Percentiles rank a stretch among this genome's conserved stretches.
These are phyloP conservation scores for Blastobotrys parvus DNA, from an alignment of 805 yeast genomes.

Conservation along the genomic window DNA sequence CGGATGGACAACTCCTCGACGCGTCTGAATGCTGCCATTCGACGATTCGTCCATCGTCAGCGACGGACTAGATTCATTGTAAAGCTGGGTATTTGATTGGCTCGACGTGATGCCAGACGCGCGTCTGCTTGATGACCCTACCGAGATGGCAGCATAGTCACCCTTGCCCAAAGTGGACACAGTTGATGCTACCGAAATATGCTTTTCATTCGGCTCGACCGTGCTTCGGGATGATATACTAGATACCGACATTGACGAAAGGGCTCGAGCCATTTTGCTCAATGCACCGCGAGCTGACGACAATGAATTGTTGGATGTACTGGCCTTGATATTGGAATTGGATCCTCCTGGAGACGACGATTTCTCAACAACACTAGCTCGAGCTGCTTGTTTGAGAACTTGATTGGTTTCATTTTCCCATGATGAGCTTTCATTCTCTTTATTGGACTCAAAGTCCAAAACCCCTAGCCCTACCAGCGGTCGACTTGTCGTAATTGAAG, in stretches of 20 bases:
- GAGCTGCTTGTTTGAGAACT: slow-evolving; percentile 11
- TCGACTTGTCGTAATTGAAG: background rate
- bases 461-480: slow-evolving; percentile 12
- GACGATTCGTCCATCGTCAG: background rate
- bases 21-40: no score
- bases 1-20: no score
- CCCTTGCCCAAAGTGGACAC: background rate
- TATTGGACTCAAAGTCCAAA: slow-evolving; percentile 8
- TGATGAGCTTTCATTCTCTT: slow-evolving; percentile 8
- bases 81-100: background rate
- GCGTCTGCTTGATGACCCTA: background rate
- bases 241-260: slow-evolving; percentile 2
- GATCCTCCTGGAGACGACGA: background rate
- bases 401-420: slow-evolving; percentile 17
- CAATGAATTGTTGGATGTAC: background rate
- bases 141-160: background rate
- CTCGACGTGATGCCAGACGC: background rate
- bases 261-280: background rate
- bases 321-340: background rate
- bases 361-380: no score
- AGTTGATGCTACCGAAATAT: slow-evolving; percentile 10
- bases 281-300: background rate
- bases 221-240: slow-evolving; percentile 17
- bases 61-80: background rate
- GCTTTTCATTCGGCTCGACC: slow-evolving; percentile 6